Conservation (phyloP, 352 stramenopile genomes). For the Phytophthora sp. region DNA sequence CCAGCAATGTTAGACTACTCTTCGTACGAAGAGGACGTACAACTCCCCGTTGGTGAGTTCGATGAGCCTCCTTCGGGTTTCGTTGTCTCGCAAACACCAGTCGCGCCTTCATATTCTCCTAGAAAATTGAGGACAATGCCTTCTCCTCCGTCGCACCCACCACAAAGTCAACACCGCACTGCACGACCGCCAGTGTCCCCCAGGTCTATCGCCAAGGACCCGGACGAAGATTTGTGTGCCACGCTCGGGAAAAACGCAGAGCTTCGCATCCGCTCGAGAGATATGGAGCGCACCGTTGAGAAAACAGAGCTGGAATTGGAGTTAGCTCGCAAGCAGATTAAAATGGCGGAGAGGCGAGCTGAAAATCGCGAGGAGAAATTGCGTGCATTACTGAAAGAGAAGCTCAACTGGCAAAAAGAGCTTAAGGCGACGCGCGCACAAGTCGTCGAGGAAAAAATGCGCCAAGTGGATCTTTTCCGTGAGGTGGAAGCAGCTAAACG, state of each 20-base stretch:
- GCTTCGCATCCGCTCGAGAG: slow-evolving; percentile 57
- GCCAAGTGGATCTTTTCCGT: slow-evolving; percentile 66
- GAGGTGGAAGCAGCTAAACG: slow-evolving; percentile 59
- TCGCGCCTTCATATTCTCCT: slow-evolving; percentile 21
- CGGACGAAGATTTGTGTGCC: slow-evolving; percentile 58
- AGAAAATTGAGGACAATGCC: slow-evolving; percentile 25
- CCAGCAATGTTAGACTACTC: slow-evolving; percentile 37
- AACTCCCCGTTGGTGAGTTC: slow-evolving; percentile 15
- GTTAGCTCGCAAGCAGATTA: slow-evolving; percentile 63
- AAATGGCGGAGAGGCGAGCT: slow-evolving; percentile 57
- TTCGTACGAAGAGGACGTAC: slow-evolving; percentile 14
- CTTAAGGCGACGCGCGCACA: slow-evolving; percentile 62
- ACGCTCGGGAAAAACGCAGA: slow-evolving; percentile 72
- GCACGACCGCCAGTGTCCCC: slow-evolving; percentile 20
- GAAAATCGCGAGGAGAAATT: slow-evolving; percentile 72
- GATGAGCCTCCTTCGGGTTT: slow-evolving; percentile 16
- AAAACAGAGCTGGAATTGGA: slow-evolving; percentile 52
- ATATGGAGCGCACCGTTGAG: slow-evolving; percentile 58
- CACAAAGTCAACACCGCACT: slow-evolving; percentile 9
- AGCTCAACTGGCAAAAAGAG: slow-evolving; percentile 73
- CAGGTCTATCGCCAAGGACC: slow-evolving; percentile 34
- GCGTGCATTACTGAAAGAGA: slow-evolving; percentile 65
- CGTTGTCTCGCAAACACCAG: slow-evolving; percentile 22
- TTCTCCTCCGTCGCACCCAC: slow-evolving; percentile 8
- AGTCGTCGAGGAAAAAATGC: slow-evolving; percentile 77